Conservation (phyloP, 2,329 filamentous ascomycete genomes). For the Epichloe bromicola region DNA sequence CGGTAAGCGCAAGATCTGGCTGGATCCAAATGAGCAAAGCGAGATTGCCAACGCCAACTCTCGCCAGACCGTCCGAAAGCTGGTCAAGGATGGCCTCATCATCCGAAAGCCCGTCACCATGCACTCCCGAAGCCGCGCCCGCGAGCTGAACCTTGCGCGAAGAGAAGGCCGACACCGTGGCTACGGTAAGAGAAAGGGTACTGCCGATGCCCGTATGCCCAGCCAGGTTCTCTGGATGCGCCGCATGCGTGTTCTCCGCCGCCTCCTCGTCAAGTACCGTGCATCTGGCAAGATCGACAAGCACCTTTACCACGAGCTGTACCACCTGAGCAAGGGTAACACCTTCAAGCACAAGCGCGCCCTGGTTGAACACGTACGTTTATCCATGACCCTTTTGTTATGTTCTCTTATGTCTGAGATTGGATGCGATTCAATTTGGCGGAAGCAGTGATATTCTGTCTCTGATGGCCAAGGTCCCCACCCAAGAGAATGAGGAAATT, state of each 20-base stretch:
- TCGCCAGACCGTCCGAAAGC: conserved; percentile 98
- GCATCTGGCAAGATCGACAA: conserved; percentile 99
- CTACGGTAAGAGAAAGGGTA: conserved; percentile 99
- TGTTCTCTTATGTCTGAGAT: background rate
- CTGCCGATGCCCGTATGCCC: conserved; percentile 98
- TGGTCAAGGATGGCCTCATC: conserved; percentile 99
- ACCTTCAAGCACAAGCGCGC: conserved; percentile 99
- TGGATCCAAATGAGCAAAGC: conserved; percentile 97
- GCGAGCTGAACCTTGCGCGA: conserved; percentile 88
- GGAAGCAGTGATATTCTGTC: background rate
- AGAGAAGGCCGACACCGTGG: conserved; percentile 95
- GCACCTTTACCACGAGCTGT: conserved; percentile 99
- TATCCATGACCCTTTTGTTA: conserved; percentile 8
- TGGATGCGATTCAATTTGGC: background rate
- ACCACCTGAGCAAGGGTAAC: conserved; percentile 99
- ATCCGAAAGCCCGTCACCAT: conserved; percentile 99
- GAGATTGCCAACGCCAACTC: conserved; percentile 99
- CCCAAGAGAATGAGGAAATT: background rate
- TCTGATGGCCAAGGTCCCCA: background rate
- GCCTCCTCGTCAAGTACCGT: conserved; percentile 98
- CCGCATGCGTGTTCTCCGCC: conserved; percentile 96
- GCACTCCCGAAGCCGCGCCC: conserved; percentile 95
- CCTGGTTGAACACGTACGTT: conserved; percentile 97
- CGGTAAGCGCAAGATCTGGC: conserved; percentile 99
- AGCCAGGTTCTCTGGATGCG: conserved; percentile 99